Evolutionary conservation across 2,329 filamentous ascomycete species (phyloP), one percentile per base, ranked within the genome.

Genomic region (Aspergillus versicolor): DNA sequence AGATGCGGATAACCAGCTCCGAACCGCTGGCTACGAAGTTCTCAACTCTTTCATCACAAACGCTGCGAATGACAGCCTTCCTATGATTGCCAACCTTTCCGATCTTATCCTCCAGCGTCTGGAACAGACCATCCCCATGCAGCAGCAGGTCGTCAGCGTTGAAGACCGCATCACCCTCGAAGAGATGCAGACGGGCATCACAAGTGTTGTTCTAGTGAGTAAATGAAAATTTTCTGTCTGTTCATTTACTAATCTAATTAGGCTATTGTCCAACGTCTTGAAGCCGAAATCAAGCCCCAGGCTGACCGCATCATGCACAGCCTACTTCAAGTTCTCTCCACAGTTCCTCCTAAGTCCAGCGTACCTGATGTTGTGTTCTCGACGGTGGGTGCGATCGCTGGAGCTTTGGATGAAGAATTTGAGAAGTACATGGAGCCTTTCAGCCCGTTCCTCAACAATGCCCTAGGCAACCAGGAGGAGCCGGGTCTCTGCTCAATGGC

Each of bases 371-470:
- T 90, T 8, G 85, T 96, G 59, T 97, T 99, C 70, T 91, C 92
- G 51, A 90, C 91, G 57, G 89, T 97, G 68, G 94, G 93, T 72
- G 87, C 90, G n/a, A 83, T 99, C 60, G 90, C 94, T 41, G 96
- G 90, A 67, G 90, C 92, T 40, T 83, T 97, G 69, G 92, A 97
- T 72, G 91, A 92, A 54, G 91, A 93, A 65, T 99, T 99, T 75
- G 81, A 88, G 73, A 94, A 95, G 80, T 99, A 99, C 81, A 97
- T 99, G 93, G 91, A 96, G 42, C 86, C 91, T 2, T 99, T 99
- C 76, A 83, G 87, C 44, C 92, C 92, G 9, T 97, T 91, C 84
- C 81, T 99, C 49, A 94, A 94, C 82, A 95, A 91, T 66, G 94
- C 94, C 27, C 86, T 99, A 30, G 89, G 88, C 70, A 97, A 97